Evolutionary conservation across 2,329 filamentous ascomycete species (phyloP), one percentile per base, ranked within the genome.

Genomic region (Ceratocystis albifundus): DNA sequence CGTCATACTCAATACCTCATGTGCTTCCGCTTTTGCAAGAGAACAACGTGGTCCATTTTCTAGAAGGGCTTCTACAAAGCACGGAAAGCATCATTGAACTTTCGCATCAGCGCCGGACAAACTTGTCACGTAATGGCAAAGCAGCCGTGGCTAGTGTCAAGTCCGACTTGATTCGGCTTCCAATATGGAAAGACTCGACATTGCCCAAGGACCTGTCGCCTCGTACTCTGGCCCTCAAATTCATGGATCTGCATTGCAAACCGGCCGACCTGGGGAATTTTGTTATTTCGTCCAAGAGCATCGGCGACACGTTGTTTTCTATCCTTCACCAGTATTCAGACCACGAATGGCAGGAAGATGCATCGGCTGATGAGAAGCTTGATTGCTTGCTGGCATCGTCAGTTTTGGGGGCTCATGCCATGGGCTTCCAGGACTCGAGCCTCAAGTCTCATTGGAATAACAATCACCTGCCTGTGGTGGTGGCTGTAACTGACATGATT

Each of bases 71-170:
- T 46, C 75, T 92, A 8, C 74, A 76, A 1, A 73, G 76, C 17
- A 72, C 80, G 10, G 76, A 79, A 15, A 84, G 87, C 64, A 82
- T 92, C 30, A 75, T 75, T n/a, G 75, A 76, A 20, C 74, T 90
- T n/a, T 81, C 82, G 0, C 83, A 81, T 68, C 85, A 89, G 46
- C 82, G 85, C 41, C 82, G 83, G 69, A 83, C 77, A 67, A 91
- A 90, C 70, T 79, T 92, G 72, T 87, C 89, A 0, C 87, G 82
- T 71, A 79, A 83, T 36, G 83, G 82, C 10, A 85, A 85, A 70
- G 77, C 76, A 17, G 78, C 82, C 0, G 72, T 92, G 6, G 70
- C 75, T 6, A 77, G 79, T 0, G 78, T 90, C 53, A 83, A 85
- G 67, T 74, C 75, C 1, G 74, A 77, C 2, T 71, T 90, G 2